Evolutionary conservation across 495 filamentous ascomycete species (phyloP), one percentile per base, ranked within the genome.

Genomic region (Hypoxylon lienhwacheense): DNA sequence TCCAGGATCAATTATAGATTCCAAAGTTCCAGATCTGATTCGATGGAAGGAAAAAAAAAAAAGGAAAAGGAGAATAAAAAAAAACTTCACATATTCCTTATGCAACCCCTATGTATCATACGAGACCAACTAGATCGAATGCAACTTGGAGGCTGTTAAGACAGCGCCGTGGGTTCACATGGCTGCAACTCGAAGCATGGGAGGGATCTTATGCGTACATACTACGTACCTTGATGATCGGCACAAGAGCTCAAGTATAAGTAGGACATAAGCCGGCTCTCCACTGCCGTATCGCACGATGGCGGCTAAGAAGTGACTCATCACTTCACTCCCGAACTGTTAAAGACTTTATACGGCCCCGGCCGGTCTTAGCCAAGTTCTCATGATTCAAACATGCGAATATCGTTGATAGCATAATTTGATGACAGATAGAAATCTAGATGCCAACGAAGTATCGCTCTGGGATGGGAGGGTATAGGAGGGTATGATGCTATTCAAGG

Each of bases 151-250:
- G 35, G 55, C 24, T 50, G 12, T 24, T 48, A 53, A 40, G 34
- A 28, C 24, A 53, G 33, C 47, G 32, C 42, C 36, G 32, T 58
- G 53, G 53, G 53, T 47, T 47, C 39, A 43, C 1, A 49, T 47
- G 37, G 34, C 46, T 58, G 53, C 53, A 49, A 56, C 47, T 53
- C 25, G 58, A 44, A 31, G 35, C 45, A 15, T 60, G 45, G 50
- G 45, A 20, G 11, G n/a, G n/a, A n/a, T n/a, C n/a, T n/a, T n/a
- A n/a, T n/a, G n/a, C 35, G 45, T 46, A 43, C 46, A 29, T 34
- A 47, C 52, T n/a, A n/a, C 35, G 37, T 45, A 28, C 53, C 47
- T 53, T 33, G 25, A 42, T 53, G 53, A 62, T 62, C 59, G 59
- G 22, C 53, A 62, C 57, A 62, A 40, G 36, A 53, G 32, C 19